Evolutionary conservation across 805 yeast genomes (phyloP), one percentile per base, ranked within the genome.

Genomic region (Vanderwaltozyma polyspora): DNA sequence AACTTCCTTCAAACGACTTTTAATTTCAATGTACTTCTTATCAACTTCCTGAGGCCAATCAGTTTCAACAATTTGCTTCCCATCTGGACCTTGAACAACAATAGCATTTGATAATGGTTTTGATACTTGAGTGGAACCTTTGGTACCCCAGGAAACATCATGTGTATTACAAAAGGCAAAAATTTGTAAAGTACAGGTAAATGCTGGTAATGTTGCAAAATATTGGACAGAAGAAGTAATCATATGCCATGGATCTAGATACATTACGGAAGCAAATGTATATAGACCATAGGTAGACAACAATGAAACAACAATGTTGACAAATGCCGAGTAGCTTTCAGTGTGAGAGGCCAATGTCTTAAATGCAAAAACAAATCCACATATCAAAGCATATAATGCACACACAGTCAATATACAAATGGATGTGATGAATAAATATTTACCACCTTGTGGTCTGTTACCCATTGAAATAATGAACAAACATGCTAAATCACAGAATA

Each of bases 81-180:
- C 94, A 38, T 79, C 72, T 35, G 80, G 91, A 40, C 79, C 79
- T 51, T 81, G 78, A 32, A 74, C 78, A 41, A 83, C 80, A 21
- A 82, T 81, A 32, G 94, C 94, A 29, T 82, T 78, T 31, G 94
- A 87, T 25, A 79, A 64, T 40, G 73, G 79, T 43, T 74, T 73
- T 14, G 74, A 71, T 30, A 75, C 79, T 40, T 72, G 73, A 43
- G 79, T 81, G 40, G 87, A 95, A 45, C 98, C 98, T 56, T 89
- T 89, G 2, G 98, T 89, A 60, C 98, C 98, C 98, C 98, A 89
- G 0, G 95, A 82, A 33, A 91, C 95, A 66, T 89, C 98, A 61
- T 89, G 97, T 3, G 96, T 89, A 57, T 89, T 89, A 64, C 98
- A 89, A 60, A 89, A 86, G 1, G 98, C 96, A 63, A 86, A 89